phyloP scores from a whole-genome alignment of 257 asterid species.

The Cynanchum wilfordii region DNA sequence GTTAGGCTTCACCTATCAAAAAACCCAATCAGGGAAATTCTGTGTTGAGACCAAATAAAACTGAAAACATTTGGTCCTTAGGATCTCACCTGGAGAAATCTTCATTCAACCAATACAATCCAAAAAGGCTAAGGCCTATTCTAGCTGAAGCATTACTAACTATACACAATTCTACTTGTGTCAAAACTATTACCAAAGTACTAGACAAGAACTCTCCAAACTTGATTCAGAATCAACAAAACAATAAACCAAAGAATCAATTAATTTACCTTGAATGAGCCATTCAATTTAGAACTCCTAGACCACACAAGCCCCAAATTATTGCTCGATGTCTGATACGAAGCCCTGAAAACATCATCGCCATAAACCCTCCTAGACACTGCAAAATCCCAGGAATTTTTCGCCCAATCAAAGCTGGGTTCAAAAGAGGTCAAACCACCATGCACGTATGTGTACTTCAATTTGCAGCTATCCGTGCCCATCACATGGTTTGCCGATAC shows the following conservation, averaged over 20 bases:
- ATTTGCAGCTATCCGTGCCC: constrained; percentile 61
- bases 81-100: not conserved
- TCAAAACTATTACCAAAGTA: not conserved
- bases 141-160: not conserved
- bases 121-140: not conserved
- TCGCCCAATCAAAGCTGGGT: constrained; percentile 72
- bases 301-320: constrained; percentile 90
- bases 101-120: not conserved
- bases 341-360: constrained; percentile 64
- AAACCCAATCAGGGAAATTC: not conserved
- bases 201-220: not conserved
- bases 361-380: constrained; percentile 60
- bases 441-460: constrained; percentile 76
- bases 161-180: not conserved
- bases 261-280: constrained; percentile 72
- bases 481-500: constrained; percentile 76
- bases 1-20: not conserved
- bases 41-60: not conserved
- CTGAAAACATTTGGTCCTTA: not conserved
- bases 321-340: constrained; percentile 73
- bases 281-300: constrained; percentile 58
- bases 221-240: constrained; percentile 11
- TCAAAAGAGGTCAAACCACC: constrained; percentile 70
- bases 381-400: constrained; percentile 82
- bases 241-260: constrained; percentile 8